phyloP scores from a whole-genome alignment of 1,284 basidiomycete genomes.

The Malassezia restricta region DNA sequence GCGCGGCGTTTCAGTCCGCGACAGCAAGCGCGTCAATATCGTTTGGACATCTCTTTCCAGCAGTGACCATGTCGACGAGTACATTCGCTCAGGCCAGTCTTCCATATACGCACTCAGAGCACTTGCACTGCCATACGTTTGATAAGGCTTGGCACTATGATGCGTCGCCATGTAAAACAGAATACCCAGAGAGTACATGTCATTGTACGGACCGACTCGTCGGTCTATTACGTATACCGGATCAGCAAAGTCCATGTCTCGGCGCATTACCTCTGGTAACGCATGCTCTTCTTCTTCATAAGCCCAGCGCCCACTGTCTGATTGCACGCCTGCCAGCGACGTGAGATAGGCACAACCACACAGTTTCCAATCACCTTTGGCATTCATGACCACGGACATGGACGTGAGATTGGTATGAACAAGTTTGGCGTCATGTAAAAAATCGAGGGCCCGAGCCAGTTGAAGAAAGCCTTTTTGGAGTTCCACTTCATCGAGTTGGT shows the following conservation, averaged over 20 bases:
- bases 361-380: conserved; percentile 94
- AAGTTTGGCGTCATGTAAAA: conserved; percentile 76
- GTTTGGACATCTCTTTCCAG: conserved; percentile 29
- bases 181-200: conserved; percentile 88
- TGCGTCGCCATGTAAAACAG: conserved; percentile 66
- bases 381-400: conserved; percentile 46
- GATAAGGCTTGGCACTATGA: conserved; percentile 74
- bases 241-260: conserved; percentile 85
- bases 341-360: conserved; percentile 74
- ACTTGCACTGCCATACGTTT: conserved; percentile 69
- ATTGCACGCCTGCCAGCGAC: conserved; percentile 54
- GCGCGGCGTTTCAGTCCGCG: conserved; percentile 60
- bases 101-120: conserved; percentile 69
- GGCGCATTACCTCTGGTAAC: conserved; percentile 75
- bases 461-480: conserved; percentile 94
- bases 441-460: conserved; percentile 71
- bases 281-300: conserved; percentile 54
- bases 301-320: background rate
- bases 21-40: conserved; percentile 47
- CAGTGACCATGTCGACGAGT: conserved; percentile 22
- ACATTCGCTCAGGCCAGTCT: conserved; percentile 20
- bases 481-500: conserved; percentile 50
- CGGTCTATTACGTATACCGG: conserved; percentile 92
- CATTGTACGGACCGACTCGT: conserved; percentile 64
- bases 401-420: conserved; percentile 84